A percentile compares a stretch with the other conserved stretches of the same genome.
Evolutionary conservation across 192 early-diverging fungal species (phyloP).

Genomic region (Obelidium mucronatum): DNA sequence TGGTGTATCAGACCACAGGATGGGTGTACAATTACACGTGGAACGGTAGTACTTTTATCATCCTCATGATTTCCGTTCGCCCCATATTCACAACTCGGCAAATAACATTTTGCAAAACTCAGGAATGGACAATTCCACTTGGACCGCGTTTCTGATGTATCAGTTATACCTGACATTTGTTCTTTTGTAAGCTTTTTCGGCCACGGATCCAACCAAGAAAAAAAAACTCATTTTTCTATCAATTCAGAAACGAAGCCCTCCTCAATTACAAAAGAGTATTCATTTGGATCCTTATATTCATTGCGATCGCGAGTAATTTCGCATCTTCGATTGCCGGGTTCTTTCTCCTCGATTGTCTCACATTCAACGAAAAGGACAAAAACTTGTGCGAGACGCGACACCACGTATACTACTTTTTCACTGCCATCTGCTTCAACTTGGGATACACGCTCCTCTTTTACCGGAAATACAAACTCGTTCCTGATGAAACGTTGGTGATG

Average conservation of each 20-base stretch:
- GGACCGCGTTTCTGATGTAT: conserved; percentile 13
- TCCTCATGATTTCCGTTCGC: too few species aligned
- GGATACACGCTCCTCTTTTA: conserved; percentile 11
- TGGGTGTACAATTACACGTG: background rate
- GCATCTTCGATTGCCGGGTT: background rate
- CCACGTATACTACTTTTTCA: conserved; percentile 25
- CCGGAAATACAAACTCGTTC: conserved; percentile 17
- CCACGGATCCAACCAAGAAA: background rate
- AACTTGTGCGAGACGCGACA: background rate
- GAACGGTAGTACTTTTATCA: too few species aligned
- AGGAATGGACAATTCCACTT: conserved; percentile 2
- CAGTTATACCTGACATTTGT: conserved; percentile 13
- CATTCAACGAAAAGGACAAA: background rate
- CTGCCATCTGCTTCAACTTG: background rate
- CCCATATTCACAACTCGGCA: too few species aligned
- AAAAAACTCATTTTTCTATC: background rate
- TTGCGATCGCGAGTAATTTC: background rate
- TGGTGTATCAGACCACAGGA: background rate
- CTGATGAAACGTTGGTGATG: conserved; percentile 1
- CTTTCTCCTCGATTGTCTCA: conserved; percentile 25
- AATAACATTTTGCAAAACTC: too few species aligned
- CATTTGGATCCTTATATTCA: conserved; percentile 5
- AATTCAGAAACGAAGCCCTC: background rate
- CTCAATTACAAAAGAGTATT: background rate
- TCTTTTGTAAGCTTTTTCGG: background rate